These are phyloP conservation scores for Salix brachista DNA, from an alignment of 345 rosid species.

Conservation along the genomic window DNA sequence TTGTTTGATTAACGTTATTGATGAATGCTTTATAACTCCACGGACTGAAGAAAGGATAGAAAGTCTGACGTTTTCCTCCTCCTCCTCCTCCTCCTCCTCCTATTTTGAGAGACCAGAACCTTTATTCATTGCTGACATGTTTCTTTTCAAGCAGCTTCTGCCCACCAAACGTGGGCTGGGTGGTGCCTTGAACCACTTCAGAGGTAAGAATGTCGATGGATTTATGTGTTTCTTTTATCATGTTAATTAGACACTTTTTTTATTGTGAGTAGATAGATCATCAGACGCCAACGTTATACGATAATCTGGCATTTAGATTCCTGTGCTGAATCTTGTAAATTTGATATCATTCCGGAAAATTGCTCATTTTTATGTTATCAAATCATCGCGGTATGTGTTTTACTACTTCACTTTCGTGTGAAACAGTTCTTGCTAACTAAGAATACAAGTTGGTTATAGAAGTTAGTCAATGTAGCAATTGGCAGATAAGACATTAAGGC, in stretches of 20 bases:
- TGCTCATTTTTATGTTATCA: too few species aligned
- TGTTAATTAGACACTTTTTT: neutral
- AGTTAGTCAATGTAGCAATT: neutral
- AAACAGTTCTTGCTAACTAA: too few species aligned
- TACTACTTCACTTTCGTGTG: too few species aligned
- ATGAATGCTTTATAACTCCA: too few species aligned
- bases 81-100: neutral
- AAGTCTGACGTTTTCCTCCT: too few species aligned
- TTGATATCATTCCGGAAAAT: too few species aligned
- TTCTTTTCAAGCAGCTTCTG: slow-evolving; percentile 12
- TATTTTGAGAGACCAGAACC: neutral
- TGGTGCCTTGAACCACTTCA: slow-evolving; percentile 1
- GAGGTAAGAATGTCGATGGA: slow-evolving; percentile 5
- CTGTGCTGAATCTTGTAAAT: too few species aligned
- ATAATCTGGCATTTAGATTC: too few species aligned
- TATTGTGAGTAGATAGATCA: neutral
- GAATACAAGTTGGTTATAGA: neutral
- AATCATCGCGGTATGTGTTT: too few species aligned
- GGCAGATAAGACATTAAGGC: neutral
- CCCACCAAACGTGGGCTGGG: neutral
- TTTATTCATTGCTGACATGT: neutral
- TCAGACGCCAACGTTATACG: neutral
- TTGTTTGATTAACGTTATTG: too few species aligned
- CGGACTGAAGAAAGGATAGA: too few species aligned
- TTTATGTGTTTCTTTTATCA: neutral